These are phyloP conservation scores for thale cress (Arabidopsis thaliana) DNA, from an alignment of 345 rosid species.

Conservation along the genomic window TAIR10.1 NC_003076.8:7004501-7005000, in stretches of 20 bases:
- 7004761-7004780: background rate
- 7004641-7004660: conserved; percentile 7
- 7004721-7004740: background rate
- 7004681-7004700: conserved; percentile 11
- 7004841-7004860: background rate
- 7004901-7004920: background rate
- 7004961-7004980: no score
- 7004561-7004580: conserved; percentile 6
- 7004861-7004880: background rate
- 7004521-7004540: conserved; percentile 62
- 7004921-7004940: no score
- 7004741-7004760: conserved; percentile 20
- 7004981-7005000: no score
- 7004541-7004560: conserved; percentile 40
- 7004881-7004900: background rate
- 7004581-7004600: conserved; percentile 16
- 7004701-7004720: background rate
- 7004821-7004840: conserved; percentile 11
- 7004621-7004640: conserved; percentile 28
- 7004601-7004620: conserved; percentile 19
- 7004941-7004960: no score
- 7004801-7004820: conserved; percentile 17
- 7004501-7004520: conserved; percentile 64
- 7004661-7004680: background rate
- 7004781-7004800: no score